Conservation (phyloP, 1,284 basidiomycete genomes). For the Anthracocystis setariae region DNA sequence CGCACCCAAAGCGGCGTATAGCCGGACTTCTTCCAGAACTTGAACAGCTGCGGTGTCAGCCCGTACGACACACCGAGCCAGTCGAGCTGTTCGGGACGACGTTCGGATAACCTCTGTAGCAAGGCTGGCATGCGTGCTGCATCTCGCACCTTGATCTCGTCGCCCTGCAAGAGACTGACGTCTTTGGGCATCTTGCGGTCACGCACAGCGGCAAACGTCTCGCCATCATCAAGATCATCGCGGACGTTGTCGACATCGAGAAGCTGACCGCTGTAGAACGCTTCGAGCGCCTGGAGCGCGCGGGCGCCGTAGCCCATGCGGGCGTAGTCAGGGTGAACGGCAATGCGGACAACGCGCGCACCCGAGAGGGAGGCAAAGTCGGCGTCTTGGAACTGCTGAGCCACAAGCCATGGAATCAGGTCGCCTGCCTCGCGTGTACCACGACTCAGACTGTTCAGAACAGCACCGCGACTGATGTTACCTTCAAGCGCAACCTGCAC, state of each 20-base stretch:
- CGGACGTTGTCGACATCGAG: constrained; percentile 75
- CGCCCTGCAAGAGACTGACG: constrained; percentile 34
- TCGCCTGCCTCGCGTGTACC: constrained; percentile 89
- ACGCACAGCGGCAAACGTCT: constrained; percentile 67
- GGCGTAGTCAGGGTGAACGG: constrained; percentile 95
- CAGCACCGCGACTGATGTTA: constrained; percentile 84
- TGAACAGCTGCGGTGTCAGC: constrained; percentile 84
- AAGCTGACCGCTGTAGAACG: constrained; percentile 88
- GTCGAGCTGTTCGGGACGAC: constrained; percentile 88
- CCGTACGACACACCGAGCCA: constrained; percentile 98
- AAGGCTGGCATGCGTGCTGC: constrained; percentile 88
- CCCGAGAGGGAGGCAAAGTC: constrained; percentile 90
- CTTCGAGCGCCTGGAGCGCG: constrained; percentile 84
- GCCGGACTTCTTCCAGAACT: constrained; percentile 96
- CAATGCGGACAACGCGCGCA: constrained; percentile 89
- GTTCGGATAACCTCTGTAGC: constrained; percentile 87
- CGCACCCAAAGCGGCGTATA: constrained; percentile 92
- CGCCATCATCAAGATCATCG: constrained; percentile 48
- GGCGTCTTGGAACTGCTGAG: constrained; percentile 95
- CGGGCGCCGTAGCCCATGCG: constrained; percentile 95
- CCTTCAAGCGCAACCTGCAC: constrained; percentile 91
- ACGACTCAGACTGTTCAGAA: constrained; percentile 84
- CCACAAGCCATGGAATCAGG: constrained; percentile 96
- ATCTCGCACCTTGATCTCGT: constrained; percentile 75
- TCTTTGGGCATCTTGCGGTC: constrained; percentile 68